A percentile compares a stretch with the other conserved stretches of the same genome.
These are phyloP conservation scores for Lachnum nothofagi DNA, from an alignment of 2,329 filamentous ascomycete species.

Conservation along the genomic window DNA sequence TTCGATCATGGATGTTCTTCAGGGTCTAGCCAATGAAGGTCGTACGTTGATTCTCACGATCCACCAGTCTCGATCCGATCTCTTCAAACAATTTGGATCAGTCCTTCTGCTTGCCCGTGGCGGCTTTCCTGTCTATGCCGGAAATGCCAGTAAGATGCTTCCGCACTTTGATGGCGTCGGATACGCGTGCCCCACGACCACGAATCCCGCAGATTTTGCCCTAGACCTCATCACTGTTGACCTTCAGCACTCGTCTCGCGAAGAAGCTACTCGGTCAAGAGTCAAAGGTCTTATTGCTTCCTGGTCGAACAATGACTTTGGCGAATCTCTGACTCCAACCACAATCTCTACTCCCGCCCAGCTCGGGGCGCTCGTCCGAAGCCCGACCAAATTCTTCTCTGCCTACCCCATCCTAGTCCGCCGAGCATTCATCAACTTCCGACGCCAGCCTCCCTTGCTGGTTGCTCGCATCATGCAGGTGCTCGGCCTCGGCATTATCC, in stretches of 20 bases:
- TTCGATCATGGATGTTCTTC: slow-evolving; percentile 70
- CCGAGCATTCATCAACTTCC: slow-evolving; percentile 64
- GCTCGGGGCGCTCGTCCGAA: slow-evolving; percentile 62
- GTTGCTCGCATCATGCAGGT: slow-evolving; percentile 64
- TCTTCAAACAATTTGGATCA: slow-evolving; percentile 67
- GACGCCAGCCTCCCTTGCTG: slow-evolving; percentile 59
- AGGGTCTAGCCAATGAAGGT: slow-evolving; percentile 65
- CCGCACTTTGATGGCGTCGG: slow-evolving; percentile 57
- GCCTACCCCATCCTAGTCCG: slow-evolving; percentile 64
- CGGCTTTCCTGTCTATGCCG: slow-evolving; percentile 63
- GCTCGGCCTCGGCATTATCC: slow-evolving; percentile 55
- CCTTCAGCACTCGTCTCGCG: slow-evolving; percentile 58
- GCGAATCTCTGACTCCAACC: slow-evolving; percentile 17
- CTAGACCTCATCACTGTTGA: slow-evolving; percentile 73
- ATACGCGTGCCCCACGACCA: slow-evolving; percentile 60
- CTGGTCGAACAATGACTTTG: slow-evolving; percentile 42
- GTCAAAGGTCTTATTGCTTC: slow-evolving; percentile 56
- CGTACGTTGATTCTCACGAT: slow-evolving; percentile 72
- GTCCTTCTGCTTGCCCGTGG: slow-evolving; percentile 66
- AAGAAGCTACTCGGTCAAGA: slow-evolving; percentile 57
- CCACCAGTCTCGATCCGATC: slow-evolving; percentile 68
- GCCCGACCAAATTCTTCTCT: slow-evolving; percentile 54
- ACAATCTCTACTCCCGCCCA: slow-evolving; percentile 60
- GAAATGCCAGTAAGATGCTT: slow-evolving; percentile 58
- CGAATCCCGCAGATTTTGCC: slow-evolving; percentile 73